These are phyloP conservation scores for Podila clonocystis DNA, from an alignment of 192 early-diverging fungal genomes.

Conservation along the genomic window DNA sequence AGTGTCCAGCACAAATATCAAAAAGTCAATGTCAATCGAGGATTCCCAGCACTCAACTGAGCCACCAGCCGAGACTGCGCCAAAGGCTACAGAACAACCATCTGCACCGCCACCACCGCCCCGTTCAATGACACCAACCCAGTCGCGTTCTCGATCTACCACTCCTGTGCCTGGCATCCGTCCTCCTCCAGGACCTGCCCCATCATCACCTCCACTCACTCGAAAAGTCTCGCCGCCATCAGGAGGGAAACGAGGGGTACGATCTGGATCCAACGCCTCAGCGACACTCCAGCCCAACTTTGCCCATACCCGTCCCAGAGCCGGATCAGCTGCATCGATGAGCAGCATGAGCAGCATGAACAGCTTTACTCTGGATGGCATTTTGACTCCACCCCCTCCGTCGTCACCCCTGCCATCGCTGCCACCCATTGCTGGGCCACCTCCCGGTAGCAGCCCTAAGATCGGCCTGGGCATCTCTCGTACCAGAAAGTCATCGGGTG, in stretches of 20 bases:
- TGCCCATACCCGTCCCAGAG: conserved; percentile 14
- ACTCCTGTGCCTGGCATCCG: conserved; percentile 28
- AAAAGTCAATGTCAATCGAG: too few relatives aligned
- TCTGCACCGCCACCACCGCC: background rate
- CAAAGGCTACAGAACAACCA: background rate
- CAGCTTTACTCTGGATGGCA: conserved; percentile 17
- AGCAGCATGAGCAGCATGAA: conserved; percentile 24
- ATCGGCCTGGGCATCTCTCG: conserved; percentile 5
- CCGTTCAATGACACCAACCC: conserved; percentile 4
- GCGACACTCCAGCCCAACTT: conserved; percentile 4
- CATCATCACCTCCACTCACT: background rate
- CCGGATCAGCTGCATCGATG: conserved; percentile 16
- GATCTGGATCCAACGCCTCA: background rate
- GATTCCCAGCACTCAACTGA: too few relatives aligned
- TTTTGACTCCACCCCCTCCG: background rate
- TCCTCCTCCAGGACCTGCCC: conserved; percentile 39
- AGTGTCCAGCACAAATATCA: background rate
- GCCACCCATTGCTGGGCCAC: background rate
- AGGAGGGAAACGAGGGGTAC: conserved; percentile 13
- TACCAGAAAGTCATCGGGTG: conserved; percentile 1
- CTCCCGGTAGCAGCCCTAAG: background rate
- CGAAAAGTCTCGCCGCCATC: conserved; percentile 23
- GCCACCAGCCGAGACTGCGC: background rate
- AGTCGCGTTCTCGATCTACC: conserved; percentile 15
- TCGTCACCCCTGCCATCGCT: conserved; percentile 4